phyloP scores from a whole-genome alignment of 2,329 filamentous ascomycete genomes.

The Diplodia intermedia region DNA sequence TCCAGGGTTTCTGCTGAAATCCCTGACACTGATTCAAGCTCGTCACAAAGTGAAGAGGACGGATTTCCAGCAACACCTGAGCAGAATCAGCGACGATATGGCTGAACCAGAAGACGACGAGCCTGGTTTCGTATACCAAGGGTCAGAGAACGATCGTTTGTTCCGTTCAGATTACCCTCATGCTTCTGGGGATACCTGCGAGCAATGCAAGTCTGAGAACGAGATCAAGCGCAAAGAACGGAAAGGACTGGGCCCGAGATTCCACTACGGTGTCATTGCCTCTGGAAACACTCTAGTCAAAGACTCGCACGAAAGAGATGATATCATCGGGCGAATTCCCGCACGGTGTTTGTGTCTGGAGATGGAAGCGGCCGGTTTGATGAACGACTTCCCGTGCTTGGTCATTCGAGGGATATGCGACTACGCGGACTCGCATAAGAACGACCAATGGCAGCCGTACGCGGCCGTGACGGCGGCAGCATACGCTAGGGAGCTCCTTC shows the following conservation, averaged over 20 bases:
- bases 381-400: constrained; percentile 39
- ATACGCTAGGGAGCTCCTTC: constrained; percentile 36
- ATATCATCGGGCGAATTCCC: neutral
- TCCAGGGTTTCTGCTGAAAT: constrained; percentile 24
- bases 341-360: constrained; percentile 35
- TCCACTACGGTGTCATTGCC: constrained; percentile 22
- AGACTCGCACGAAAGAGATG: neutral
- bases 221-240: neutral
- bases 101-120: neutral
- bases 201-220: neutral
- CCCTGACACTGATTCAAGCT: neutral
- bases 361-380: constrained; percentile 35
- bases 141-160: constrained; percentile 10
- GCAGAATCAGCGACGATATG: constrained; percentile 19
- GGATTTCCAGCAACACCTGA: neutral
- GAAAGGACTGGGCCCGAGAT: neutral
- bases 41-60: neutral
- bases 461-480: constrained; percentile 37
- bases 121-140: constrained; percentile 20
- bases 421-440: constrained; percentile 41
- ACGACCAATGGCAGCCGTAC: constrained; percentile 39
- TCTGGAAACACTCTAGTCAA: constrained; percentile 14
- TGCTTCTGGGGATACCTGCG: neutral
- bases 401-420: constrained; percentile 41
- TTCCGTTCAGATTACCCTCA: neutral